Evolutionary conservation across 1,284 basidiomycete genomes (phyloP).

Genomic region (Anthracocystis panici-leucophaei): DNA sequence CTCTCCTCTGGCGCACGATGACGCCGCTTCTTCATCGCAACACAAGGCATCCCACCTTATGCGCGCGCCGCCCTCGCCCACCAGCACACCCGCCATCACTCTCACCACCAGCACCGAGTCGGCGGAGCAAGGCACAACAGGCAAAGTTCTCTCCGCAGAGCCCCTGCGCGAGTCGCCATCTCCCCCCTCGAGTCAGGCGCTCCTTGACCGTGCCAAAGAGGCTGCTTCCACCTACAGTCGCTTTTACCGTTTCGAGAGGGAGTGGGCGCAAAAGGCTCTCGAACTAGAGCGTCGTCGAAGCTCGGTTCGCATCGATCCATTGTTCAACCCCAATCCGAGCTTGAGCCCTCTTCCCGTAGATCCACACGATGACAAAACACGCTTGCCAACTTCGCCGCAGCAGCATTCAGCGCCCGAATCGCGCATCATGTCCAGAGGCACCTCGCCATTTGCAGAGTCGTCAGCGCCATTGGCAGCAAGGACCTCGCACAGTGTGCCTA

Average conservation of each 20-base stretch:
- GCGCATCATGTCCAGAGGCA: slow-evolving; percentile 36
- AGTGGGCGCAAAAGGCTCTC: slow-evolving; percentile 50
- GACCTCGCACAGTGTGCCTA: slow-evolving; percentile 23
- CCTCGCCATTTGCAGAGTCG: slow-evolving; percentile 33
- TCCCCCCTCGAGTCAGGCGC: slow-evolving; percentile 11
- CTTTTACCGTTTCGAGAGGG: slow-evolving; percentile 51
- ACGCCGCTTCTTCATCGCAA: not conserved
- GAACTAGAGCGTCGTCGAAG: slow-evolving; percentile 47
- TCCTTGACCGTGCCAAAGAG: slow-evolving; percentile 39
- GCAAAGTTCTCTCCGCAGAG: slow-evolving; percentile 2
- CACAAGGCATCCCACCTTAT: not conserved
- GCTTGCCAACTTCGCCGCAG: slow-evolving; percentile 19
- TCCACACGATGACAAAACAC: slow-evolving; percentile 7
- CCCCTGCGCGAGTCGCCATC: slow-evolving; percentile 22
- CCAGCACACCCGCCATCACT: slow-evolving; percentile 24
- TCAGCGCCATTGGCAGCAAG: slow-evolving; percentile 3
- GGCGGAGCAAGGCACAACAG: not conserved
- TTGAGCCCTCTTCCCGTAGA: slow-evolving; percentile 21
- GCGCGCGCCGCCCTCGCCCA: slow-evolving; percentile 12
- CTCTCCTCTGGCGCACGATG: not conserved
- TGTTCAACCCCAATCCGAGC: slow-evolving; percentile 28
- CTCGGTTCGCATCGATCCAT: slow-evolving; percentile 42
- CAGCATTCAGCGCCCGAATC: slow-evolving; percentile 43
- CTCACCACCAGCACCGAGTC: slow-evolving; percentile 18
- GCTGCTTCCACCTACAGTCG: slow-evolving; percentile 39